phyloP scores from a whole-genome alignment of 176 grass and related monocot species.

The Metroxylon sagu region DNA sequence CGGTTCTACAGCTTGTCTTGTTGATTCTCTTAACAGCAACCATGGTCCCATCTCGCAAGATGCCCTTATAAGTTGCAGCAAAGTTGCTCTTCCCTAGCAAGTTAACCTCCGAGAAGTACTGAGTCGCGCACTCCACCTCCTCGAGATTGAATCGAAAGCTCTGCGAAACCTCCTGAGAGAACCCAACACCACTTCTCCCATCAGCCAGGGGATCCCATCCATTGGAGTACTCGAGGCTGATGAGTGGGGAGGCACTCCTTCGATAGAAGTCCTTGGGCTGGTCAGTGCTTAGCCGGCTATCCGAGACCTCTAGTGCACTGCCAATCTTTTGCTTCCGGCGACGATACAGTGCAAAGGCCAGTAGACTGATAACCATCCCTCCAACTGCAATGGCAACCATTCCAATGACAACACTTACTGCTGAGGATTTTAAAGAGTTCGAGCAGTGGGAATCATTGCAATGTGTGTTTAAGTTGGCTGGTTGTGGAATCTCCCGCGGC shows the following conservation, averaged over 20 bases:
- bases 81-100: constrained; percentile 51
- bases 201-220: constrained; percentile 43
- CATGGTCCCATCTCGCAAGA: constrained; percentile 40
- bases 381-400: constrained; percentile 36
- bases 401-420: constrained; percentile 34
- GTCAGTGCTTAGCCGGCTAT: too few species aligned
- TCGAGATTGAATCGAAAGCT: constrained; percentile 65
- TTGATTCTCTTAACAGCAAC: constrained; percentile 67
- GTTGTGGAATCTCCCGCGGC: constrained; percentile 42
- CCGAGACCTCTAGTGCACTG: constrained; percentile 30
- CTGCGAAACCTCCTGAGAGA: constrained; percentile 39
- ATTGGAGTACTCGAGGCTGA: constrained; percentile 29
- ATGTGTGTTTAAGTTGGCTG: constrained; percentile 13
- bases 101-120: constrained; percentile 58
- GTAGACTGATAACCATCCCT: constrained; percentile 7
- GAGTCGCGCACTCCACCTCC: constrained; percentile 66
- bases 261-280: constrained; percentile 27
- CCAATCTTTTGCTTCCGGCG: constrained; percentile 69
- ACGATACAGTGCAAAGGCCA: constrained; percentile 39
- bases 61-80: constrained; percentile 43
- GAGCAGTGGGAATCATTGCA: constrained; percentile 24
- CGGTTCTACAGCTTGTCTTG: constrained; percentile 72
- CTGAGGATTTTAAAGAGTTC: constrained; percentile 24
- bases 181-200: constrained; percentile 23
- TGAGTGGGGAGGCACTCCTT: constrained; percentile 30